Evolutionary conservation across 768 basidiomycete species (phyloP), one percentile per base, ranked within the genome.

Genomic region (Infundibulicybe gibba): DNA sequence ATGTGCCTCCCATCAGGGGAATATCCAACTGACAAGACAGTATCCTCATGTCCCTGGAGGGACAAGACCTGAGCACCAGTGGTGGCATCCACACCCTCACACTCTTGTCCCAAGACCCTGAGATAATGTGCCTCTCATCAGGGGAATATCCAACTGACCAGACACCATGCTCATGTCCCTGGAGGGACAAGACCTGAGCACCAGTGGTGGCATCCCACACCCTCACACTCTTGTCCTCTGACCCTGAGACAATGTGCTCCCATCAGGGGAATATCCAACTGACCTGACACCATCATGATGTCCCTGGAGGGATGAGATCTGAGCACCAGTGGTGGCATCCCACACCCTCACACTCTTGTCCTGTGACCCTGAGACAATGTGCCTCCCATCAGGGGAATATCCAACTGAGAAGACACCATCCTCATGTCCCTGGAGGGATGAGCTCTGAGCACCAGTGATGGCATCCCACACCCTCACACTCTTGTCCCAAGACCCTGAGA

Each of bases 111-210:
- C 39, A 25, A 0, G 61, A 62, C 8, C 59, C 60, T 5, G 68
- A 62, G 8, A 56, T 58, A 31, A 69, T 50, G 13, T 40, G 50
- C 15, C 41, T 51, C 4, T 54, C 77, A 33, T 68, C 65, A 0
- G 77, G 77, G 48, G 78, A 77, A 59, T 79, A 80, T 37, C 72
- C 68, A n/a, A 80, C 61, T 6, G 72, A 59, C 5, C 13, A 31
- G 32, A 60, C 50, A 6, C 19, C 11, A 16, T 43, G 21, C 5
- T 41, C 51, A 46, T 62, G 60, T 32, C 54, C 52, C 20, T 41
- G 11, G 15, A 54, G 41, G 14, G 14, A 40, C 12, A 15, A 20
- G 8, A 16, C 34, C 19, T 15, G 8, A 11, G 43, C 15, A 5
- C 50, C 54, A 31, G 45, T 48, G 5, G 42, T 41, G 2, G 41